A percentile compares a stretch with the other conserved stretches of the same genome.
These are phyloP conservation scores for Termitomyces sp. DNA, from an alignment of 768 basidiomycete species.

Conservation along the genomic window DNA sequence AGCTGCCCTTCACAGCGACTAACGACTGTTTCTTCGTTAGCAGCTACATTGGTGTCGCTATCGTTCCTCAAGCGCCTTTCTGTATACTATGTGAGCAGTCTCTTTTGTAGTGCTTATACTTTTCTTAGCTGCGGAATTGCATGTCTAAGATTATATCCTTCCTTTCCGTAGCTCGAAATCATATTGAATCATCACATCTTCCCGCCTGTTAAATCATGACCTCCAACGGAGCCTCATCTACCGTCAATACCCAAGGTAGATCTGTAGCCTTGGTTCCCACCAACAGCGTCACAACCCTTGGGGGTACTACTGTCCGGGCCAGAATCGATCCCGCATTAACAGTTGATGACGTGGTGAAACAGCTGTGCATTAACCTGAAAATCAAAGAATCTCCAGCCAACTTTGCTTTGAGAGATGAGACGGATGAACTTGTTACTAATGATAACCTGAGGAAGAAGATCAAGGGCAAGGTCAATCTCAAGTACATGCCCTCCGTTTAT, in stretches of 20 bases:
- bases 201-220: conserved; percentile 9
- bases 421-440: conserved; percentile 79
- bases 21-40: background rate
- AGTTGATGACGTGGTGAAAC: conserved; percentile 80
- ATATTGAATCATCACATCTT: background rate
- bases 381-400: conserved; percentile 67
- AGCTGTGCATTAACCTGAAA: conserved; percentile 76
- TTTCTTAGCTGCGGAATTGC: background rate
- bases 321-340: conserved; percentile 81
- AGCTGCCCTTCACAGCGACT: background rate
- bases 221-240: conserved; percentile 17
- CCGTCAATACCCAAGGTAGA: conserved; percentile 31
- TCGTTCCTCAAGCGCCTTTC: background rate
- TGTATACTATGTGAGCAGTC: background rate
- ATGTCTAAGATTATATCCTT: background rate
- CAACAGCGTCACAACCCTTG: conserved; percentile 75
- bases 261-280: conserved; percentile 64
- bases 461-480: conserved; percentile 69
- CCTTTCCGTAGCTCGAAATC: background rate
- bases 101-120: background rate
- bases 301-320: conserved; percentile 71
- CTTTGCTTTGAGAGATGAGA: conserved; percentile 78
- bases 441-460: conserved; percentile 84
- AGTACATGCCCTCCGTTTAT: conserved; percentile 32
- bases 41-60: too few relatives aligned